Evolutionary conservation across 2,329 filamentous ascomycete genomes (phyloP).

Genomic region (Claviceps humidiphila): DNA sequence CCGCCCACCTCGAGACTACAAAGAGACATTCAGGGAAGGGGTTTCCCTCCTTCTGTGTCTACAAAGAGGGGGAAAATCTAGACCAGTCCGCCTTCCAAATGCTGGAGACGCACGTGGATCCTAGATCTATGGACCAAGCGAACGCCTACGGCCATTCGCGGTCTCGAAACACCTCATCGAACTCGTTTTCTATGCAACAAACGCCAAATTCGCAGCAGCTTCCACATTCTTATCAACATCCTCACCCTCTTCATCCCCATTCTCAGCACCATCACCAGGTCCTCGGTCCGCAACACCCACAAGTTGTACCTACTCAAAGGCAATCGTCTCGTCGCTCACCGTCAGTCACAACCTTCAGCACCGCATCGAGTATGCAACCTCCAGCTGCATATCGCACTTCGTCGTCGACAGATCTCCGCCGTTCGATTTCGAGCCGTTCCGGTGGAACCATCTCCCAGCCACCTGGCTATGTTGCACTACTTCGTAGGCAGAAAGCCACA

Average conservation of each 20-base stretch:
- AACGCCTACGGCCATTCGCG: constrained; percentile 38
- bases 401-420: constrained; percentile 46
- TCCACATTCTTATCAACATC: constrained; percentile 19
- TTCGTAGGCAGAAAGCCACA: constrained; percentile 92
- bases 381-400: constrained; percentile 45
- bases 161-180: constrained; percentile 44
- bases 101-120: constrained; percentile 20
- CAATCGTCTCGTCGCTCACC: constrained; percentile 39
- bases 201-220: constrained; percentile 11
- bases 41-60: background rate
- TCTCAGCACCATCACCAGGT: constrained; percentile 19
- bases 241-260: constrained; percentile 9
- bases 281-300: constrained; percentile 4
- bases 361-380: constrained; percentile 52
- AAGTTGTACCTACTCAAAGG: constrained; percentile 4
- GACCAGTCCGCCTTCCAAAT: constrained; percentile 7
- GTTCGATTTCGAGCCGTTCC: constrained; percentile 73
- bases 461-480: constrained; percentile 83
- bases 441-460: constrained; percentile 40
- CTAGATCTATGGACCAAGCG: constrained; percentile 21
- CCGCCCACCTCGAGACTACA: background rate
- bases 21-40: background rate
- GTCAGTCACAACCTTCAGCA: constrained; percentile 56
- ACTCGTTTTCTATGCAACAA: constrained; percentile 29
- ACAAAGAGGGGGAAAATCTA: background rate